Percentiles rank a stretch among this genome's conserved stretches.
Evolutionary conservation across 1,284 basidiomycete species (phyloP).

Genomic region (Omphalotus olearius): DNA sequence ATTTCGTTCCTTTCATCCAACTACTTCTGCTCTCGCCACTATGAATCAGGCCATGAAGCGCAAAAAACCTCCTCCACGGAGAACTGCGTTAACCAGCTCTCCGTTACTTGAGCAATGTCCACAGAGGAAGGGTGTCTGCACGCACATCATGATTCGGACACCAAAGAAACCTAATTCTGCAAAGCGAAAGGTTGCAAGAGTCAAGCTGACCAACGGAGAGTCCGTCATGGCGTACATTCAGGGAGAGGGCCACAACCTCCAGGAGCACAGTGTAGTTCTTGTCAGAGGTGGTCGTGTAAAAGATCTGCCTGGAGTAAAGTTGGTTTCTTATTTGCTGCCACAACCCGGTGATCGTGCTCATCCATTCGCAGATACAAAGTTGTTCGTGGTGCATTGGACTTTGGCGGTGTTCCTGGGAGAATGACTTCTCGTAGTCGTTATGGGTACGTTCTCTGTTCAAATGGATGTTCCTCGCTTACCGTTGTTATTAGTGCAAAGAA

Average conservation of each 20-base stretch:
- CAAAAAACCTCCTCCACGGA: slow-evolving; percentile 47
- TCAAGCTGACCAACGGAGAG: slow-evolving; percentile 90
- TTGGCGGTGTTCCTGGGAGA: slow-evolving; percentile 87
- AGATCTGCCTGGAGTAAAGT: slow-evolving; percentile 97
- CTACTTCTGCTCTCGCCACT: slow-evolving; percentile 56
- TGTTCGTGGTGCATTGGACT: slow-evolving; percentile 90
- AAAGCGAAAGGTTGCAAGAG: slow-evolving; percentile 93
- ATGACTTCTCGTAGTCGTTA: slow-evolving; percentile 87
- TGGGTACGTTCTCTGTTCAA: slow-evolving; percentile 56
- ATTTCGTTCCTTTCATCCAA: slow-evolving; percentile 61
- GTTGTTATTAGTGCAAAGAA: slow-evolving; percentile 63
- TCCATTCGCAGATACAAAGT: slow-evolving; percentile 80
- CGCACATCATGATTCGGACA: slow-evolving; percentile 78
- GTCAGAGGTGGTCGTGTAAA: slow-evolving; percentile 93
- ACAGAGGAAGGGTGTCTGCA: slow-evolving; percentile 89
- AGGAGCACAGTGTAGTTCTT: slow-evolving; percentile 96
- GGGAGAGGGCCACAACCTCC: slow-evolving; percentile 97
- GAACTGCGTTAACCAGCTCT: slow-evolving; percentile 53
- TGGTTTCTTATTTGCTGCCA: slow-evolving; percentile 27
- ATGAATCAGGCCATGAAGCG: slow-evolving; percentile 80
- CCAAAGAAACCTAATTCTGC: slow-evolving; percentile 99
- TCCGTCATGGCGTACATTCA: slow-evolving; percentile 93
- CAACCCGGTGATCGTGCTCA: not conserved
- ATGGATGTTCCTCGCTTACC: slow-evolving; percentile 4
- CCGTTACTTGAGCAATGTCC: slow-evolving; percentile 77